Evolutionary conservation across 306 rosid genomes (phyloP).

Genomic region (Fragaria vesca): DNA sequence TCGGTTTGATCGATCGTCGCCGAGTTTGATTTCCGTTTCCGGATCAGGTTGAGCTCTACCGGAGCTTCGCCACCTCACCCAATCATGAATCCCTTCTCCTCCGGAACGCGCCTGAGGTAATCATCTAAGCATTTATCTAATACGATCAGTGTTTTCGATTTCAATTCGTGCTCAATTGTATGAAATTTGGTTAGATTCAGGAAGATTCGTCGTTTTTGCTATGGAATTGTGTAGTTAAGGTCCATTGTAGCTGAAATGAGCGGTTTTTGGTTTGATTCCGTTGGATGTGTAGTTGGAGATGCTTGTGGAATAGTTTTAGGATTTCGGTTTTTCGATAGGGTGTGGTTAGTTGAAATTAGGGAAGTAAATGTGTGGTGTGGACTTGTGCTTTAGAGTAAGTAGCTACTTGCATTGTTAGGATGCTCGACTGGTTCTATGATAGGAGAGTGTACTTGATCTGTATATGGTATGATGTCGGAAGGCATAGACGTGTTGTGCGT

Average conservation of each 20-base stretch:
- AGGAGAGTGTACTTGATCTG: not conserved
- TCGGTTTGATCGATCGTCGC: slow-evolving; percentile 30
- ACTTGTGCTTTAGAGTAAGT: not conserved
- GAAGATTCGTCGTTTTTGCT: not conserved
- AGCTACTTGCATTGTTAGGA: not conserved
- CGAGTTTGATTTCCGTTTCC: slow-evolving; percentile 21
- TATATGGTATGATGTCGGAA: not conserved
- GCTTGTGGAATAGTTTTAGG: not conserved
- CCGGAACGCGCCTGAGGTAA: slow-evolving; percentile 97
- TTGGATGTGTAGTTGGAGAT: not conserved
- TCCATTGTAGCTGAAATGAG: not conserved
- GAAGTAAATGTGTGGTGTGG: not conserved
- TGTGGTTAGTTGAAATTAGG: not conserved
- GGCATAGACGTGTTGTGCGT: not conserved
- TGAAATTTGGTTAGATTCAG: slow-evolving; percentile 4
- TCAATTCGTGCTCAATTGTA: slow-evolving; percentile 2
- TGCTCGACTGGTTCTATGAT: not conserved
- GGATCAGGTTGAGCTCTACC: slow-evolving; percentile 59
- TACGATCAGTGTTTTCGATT: slow-evolving; percentile 32
- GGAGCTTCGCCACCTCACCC: slow-evolving; percentile 41
- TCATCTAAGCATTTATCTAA: slow-evolving; percentile 22
- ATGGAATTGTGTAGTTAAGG: not conserved
- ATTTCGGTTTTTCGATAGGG: not conserved
- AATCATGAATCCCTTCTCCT: slow-evolving; percentile 93
- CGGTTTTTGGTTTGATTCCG: not conserved